Evolutionary conservation across 345 rosid species (phyloP).

Genomic region (Populus ilicifolia): DNA sequence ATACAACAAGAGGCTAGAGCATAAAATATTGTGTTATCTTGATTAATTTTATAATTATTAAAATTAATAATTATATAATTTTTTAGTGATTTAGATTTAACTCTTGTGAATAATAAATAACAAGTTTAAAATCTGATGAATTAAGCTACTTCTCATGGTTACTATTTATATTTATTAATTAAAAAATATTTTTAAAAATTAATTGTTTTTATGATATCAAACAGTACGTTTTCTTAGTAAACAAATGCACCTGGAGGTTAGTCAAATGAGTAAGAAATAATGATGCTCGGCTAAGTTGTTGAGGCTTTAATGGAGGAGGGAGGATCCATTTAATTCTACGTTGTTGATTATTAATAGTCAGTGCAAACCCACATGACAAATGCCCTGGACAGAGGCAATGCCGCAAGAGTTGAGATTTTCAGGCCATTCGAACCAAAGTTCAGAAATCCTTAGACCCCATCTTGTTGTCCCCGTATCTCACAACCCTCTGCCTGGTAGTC

Average conservation of each 20-base stretch:
- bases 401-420: background rate
- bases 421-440: background rate
- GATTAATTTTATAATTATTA: no score
- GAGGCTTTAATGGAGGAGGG: background rate
- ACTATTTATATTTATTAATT: no score
- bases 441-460: constrained; percentile 7
- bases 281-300: background rate
- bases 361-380: constrained; percentile 12
- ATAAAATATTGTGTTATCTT: no score
- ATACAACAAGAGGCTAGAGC: no score
- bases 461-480: constrained; percentile 6
- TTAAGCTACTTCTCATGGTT: no score
- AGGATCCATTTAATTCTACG: background rate
- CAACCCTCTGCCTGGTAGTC: background rate
- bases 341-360: background rate
- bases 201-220: no score
- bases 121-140: no score
- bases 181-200: no score
- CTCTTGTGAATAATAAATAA: no score
- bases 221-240: no score
- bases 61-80: no score
- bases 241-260: background rate
- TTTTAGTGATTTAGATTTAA: no score
- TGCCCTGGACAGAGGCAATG: constrained; percentile 4
- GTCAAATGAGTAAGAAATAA: constrained; percentile 19